These are phyloP conservation scores for Suhomyces anneliseae DNA, from an alignment of 1,139 yeast genomes.

Conservation along the genomic window DNA sequence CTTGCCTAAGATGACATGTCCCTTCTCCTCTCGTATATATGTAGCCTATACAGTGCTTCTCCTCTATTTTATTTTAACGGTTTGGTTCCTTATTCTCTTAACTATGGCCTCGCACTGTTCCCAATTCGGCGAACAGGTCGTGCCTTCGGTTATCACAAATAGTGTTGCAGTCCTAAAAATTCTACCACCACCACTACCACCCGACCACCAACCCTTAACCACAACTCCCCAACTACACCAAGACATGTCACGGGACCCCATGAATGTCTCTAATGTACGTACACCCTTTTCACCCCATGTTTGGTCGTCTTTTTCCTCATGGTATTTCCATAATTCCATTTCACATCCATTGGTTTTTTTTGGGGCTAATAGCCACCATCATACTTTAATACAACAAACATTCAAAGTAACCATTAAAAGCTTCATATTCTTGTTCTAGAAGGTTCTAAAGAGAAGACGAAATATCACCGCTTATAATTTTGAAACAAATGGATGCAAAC, in stretches of 20 bases:
- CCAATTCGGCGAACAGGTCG: conserved; percentile 3
- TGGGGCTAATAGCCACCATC: neutral
- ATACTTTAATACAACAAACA: too few species aligned
- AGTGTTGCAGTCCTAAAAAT: conserved; percentile 11
- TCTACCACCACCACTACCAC: conserved; percentile 2
- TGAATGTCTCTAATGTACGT: conserved; percentile 9
- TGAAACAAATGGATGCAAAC: too few species aligned
- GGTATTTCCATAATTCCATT: neutral
- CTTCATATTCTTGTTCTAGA: too few species aligned
- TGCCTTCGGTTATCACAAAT: conserved; percentile 9
- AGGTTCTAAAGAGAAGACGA: too few species aligned
- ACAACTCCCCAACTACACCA: neutral
- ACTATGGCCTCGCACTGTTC: neutral
- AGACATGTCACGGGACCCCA: conserved; percentile 5
- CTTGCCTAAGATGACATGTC: too few species aligned
- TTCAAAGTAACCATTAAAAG: too few species aligned
- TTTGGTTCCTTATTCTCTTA: neutral
- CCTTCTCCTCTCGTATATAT: too few species aligned
- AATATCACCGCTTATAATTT: too few species aligned
- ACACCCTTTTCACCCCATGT: neutral
- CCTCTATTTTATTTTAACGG: too few species aligned
- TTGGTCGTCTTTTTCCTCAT: neutral
- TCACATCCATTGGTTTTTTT: conserved; percentile 4
- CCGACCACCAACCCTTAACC: neutral
- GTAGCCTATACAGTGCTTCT: too few species aligned